Base-by-base conservation (phyloP, 2,329 filamentous ascomycete species). In the Coniochaeta sp. region DNA sequence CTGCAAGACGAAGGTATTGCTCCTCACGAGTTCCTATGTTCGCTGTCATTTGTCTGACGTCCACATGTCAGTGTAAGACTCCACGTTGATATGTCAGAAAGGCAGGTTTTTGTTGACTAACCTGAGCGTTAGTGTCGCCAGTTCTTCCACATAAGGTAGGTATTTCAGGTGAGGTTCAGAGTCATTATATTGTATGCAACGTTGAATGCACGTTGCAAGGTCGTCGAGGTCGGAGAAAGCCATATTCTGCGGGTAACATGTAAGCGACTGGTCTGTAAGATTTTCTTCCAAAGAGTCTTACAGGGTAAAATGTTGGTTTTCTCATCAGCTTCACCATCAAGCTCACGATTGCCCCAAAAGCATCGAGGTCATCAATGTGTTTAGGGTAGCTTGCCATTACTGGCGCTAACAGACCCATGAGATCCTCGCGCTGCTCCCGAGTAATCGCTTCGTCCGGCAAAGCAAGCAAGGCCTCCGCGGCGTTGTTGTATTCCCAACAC, bases 301-400 rank as follows among this genome's bases (percentile, higher is more conserved):
- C 66, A 38, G 75, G 65, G 56, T 80, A 77, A 52, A 78, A 78
- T 0, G 75, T 78, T 0, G 77, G 70, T n/a, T 70, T 68, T 5
- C 64, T 61, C 71, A 79, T 77, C 22, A 80, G 62, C 57, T 76
- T 80, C 3, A 70, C 61, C 55, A 73, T 70, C 47, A 82, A 57
- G 18, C 71, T 68, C 6, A 81, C 62, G 5, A 75, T 58, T 9
- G 66, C 53, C 48, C n/a, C n/a, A n/a, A n/a, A n/a, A n/a, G n/a
- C n/a, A n/a, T 65, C 68, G 65, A 69, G 72, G 9, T 59, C 53
- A 1, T 56, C 55, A 10, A 53, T 9, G 12, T 46, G 52, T 12
- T 48, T 16, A 4, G 50, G 28, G 45, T 6, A 24, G 13, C 12
- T 30, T 16, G 22, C 38, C 3, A 18, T 24, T 22, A 13, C 18